These are phyloP conservation scores for Coelastrella sp. DNA, from an alignment of 139 green algal genomes.

Conservation along the genomic window DNA sequence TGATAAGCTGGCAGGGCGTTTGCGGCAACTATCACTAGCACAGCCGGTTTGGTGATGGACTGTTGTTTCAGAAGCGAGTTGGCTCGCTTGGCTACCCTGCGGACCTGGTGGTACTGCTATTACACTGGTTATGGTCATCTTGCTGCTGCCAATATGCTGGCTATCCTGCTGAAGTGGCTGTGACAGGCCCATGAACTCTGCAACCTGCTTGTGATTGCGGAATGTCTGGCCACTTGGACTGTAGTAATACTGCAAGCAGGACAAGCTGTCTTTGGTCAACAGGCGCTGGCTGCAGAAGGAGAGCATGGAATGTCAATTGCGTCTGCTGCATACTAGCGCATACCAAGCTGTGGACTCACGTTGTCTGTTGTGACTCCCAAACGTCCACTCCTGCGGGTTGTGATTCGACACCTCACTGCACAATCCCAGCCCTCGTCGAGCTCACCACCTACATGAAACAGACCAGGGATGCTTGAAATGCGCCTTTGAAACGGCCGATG, in stretches of 20 bases:
- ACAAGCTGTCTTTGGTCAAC: background rate
- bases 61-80: background rate
- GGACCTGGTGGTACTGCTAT: background rate
- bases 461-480: background rate
- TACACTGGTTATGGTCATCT: background rate
- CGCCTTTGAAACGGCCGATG: no score
- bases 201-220: slow-evolving; percentile 39
- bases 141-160: background rate
- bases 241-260: slow-evolving; percentile 48
- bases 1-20: background rate
- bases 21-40: background rate
- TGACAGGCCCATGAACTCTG: slow-evolving; percentile 24
- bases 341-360: background rate
- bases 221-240: slow-evolving; percentile 37
- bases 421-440: slow-evolving; percentile 33
- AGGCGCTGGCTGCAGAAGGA: background rate
- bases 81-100: no score
- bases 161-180: background rate
- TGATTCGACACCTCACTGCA: slow-evolving; percentile 32
- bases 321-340: background rate
- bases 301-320: background rate
- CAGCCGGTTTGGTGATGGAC: background rate
- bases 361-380: slow-evolving; percentile 40
- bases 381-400: slow-evolving; percentile 19
- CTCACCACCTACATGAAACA: slow-evolving; percentile 4